Evolutionary conservation across 257 asterid species (phyloP).

Genomic region (Penstemon eatonii): DNA sequence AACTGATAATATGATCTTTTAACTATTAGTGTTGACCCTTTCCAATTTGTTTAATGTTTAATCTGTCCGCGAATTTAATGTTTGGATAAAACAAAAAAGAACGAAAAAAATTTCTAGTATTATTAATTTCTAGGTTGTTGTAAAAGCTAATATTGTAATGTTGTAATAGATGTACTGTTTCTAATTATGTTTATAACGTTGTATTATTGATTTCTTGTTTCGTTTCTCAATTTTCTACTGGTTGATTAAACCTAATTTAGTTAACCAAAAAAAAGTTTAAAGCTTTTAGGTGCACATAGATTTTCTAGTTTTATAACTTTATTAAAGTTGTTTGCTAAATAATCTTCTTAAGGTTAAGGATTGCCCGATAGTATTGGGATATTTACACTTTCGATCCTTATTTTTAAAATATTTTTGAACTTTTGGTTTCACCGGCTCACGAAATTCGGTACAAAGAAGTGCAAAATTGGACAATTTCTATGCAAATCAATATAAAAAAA

Average conservation of each 20-base stretch:
- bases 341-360: too few species aligned
- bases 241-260: not conserved
- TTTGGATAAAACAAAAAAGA: conserved; percentile 28
- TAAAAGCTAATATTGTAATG: conserved; percentile 58
- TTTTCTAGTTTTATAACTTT: too few species aligned
- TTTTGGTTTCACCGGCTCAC: too few species aligned
- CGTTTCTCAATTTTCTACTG: not conserved
- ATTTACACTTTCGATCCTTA: too few species aligned
- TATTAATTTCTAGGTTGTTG: conserved; percentile 68
- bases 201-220: conserved; percentile 6
- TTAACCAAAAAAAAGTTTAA: too few species aligned
- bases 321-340: too few species aligned
- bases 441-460: too few species aligned
- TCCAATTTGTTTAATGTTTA: conserved; percentile 50
- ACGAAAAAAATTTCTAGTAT: conserved; percentile 28
- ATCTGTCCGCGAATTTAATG: conserved; percentile 52
- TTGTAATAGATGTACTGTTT: conserved; percentile 41
- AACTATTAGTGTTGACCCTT: conserved; percentile 70
- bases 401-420: too few species aligned
- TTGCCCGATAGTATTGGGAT: too few species aligned
- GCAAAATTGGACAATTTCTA: too few species aligned
- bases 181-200: conserved; percentile 36
- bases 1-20: conserved; percentile 53
- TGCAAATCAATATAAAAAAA: too few species aligned
- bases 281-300: too few species aligned